Evolutionary conservation across 345 rosid species (phyloP).

Genomic region (Rubroshorea leprosula): DNA sequence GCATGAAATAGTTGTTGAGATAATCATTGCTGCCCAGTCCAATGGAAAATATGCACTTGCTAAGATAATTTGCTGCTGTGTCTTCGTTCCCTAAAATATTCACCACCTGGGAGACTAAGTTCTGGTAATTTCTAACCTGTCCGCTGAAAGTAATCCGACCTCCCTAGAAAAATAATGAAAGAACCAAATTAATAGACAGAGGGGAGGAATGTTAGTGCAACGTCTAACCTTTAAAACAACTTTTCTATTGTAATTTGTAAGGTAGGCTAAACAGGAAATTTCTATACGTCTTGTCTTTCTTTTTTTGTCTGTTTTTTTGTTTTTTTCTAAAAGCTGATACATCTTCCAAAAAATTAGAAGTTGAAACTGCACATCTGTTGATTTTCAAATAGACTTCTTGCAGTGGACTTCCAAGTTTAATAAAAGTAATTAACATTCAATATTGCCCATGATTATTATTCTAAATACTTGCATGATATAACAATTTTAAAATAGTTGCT

Average conservation of each 20-base stretch:
- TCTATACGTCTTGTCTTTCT: no score
- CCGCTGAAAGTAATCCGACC: conserved; percentile 35
- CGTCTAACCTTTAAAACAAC: background rate
- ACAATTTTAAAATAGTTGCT: background rate
- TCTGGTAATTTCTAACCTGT: conserved; percentile 56
- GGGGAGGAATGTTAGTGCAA: conserved; percentile 10
- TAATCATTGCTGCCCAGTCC: conserved; percentile 87
- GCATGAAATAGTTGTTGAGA: conserved; percentile 86
- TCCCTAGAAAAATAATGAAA: background rate
- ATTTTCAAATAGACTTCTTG: background rate
- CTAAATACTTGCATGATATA: background rate
- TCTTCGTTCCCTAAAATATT: conserved; percentile 45
- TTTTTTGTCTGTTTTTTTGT: no score
- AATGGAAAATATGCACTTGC: conserved; percentile 50
- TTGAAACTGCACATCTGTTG: no score
- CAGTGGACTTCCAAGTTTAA: background rate
- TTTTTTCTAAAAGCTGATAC: background rate
- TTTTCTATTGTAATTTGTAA: background rate
- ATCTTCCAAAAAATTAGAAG: no score
- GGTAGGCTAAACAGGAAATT: background rate
- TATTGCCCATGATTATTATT: background rate
- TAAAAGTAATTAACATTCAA: background rate
- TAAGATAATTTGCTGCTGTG: conserved; percentile 45
- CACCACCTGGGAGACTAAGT: conserved; percentile 52
- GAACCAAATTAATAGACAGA: background rate